These are phyloP conservation scores for Aspergillus luchuensis DNA, from an alignment of 2,329 filamentous ascomycete genomes.

Conservation along the genomic window DNA sequence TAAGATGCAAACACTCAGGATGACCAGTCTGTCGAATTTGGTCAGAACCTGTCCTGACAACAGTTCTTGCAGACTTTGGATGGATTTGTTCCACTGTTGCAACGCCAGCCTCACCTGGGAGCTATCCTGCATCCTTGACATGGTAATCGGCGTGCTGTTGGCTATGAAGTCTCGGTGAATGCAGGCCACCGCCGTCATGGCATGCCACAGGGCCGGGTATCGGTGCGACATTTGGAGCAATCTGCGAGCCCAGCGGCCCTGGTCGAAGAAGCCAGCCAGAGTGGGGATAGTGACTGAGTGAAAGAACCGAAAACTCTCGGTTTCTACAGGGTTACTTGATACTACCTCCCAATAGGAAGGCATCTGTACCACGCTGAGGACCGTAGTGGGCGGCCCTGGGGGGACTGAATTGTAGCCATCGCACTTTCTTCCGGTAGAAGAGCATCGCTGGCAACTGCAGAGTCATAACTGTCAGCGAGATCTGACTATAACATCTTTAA, in stretches of 20 bases:
- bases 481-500: neutral
- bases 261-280: constrained; percentile 1
- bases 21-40: neutral
- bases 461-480: no score
- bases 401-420: neutral
- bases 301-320: constrained; percentile 4
- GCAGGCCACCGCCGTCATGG: constrained; percentile 8
- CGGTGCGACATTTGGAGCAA: constrained; percentile 1
- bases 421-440: constrained; percentile 8
- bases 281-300: neutral
- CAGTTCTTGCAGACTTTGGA: constrained; percentile 1
- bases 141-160: neutral
- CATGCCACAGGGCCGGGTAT: constrained; percentile 9
- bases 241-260: neutral
- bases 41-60: neutral
- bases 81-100: constrained; percentile 3
- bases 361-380: neutral
- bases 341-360: neutral
- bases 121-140: neutral
- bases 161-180: constrained; percentile 6
- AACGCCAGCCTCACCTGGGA: neutral
- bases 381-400: neutral
- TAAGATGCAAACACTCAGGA: constrained; percentile 7
- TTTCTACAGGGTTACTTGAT: neutral
- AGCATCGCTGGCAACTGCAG: constrained; percentile 5